Conservation (phyloP, 352 stramenopile genomes). For the Globisporangium perplexum region DNA sequence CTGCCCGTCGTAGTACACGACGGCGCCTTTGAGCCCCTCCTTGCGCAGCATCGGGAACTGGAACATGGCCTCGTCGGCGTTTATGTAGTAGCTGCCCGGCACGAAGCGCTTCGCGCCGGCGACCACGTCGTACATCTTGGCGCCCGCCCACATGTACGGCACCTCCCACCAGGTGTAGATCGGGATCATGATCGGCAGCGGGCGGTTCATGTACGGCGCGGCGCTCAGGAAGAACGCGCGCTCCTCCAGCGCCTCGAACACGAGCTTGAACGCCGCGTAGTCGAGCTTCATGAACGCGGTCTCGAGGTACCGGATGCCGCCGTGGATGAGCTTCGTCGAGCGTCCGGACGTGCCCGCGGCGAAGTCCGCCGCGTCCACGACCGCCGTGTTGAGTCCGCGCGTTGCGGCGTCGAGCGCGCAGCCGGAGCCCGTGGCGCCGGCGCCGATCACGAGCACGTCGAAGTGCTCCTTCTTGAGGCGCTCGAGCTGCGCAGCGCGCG, state of each 20-base stretch:
- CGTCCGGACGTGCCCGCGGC: conserved; percentile 88
- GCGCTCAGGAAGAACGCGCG: conserved; percentile 90
- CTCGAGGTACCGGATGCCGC: conserved; percentile 93
- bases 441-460: conserved; percentile 92
- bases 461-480: conserved; percentile 89
- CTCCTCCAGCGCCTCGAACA: conserved; percentile 92
- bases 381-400: conserved; percentile 89
- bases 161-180: conserved; percentile 95
- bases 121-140: conserved; percentile 92
- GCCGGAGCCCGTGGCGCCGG: conserved; percentile 89
- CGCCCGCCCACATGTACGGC: conserved; percentile 92
- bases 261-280: conserved; percentile 86
- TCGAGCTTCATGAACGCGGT: conserved; percentile 93
- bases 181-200: conserved; percentile 94
- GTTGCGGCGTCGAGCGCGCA: conserved; percentile 89
- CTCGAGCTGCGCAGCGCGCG: conserved; percentile 58
- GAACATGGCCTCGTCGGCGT: conserved; percentile 89
- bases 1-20: conserved; percentile 90
- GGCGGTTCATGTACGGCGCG: conserved; percentile 93
- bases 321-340: conserved; percentile 96
- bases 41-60: conserved; percentile 93
- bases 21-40: conserved; percentile 88
- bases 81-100: conserved; percentile 88
- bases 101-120: conserved; percentile 87
- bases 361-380: conserved; percentile 92